A percentile compares a stretch with the other conserved stretches of the same genome.
Conservation (phyloP, 164 flowering plant species). For the Stephania japonica region DNA sequence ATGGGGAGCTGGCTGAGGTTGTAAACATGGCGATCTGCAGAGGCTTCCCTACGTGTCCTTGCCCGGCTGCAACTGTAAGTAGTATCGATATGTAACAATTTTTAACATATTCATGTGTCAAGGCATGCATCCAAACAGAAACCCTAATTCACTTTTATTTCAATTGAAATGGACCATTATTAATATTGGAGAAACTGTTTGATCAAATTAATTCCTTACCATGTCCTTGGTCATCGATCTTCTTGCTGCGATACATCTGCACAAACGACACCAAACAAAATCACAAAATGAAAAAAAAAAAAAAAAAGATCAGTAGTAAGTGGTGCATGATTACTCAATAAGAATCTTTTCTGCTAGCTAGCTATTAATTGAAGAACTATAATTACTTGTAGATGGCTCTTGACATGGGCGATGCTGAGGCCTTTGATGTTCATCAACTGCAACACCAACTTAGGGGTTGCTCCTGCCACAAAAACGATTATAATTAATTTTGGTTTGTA, state of each 20-base stretch:
- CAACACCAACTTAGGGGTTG: conserved; percentile 84
- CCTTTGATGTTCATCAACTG: conserved; percentile 76
- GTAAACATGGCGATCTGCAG: conserved; percentile 34
- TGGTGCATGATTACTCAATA: too few relatives aligned
- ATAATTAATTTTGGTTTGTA: not conserved
- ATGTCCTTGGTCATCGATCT: conserved; percentile 55
- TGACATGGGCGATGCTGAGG: conserved; percentile 78
- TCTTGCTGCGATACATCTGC: conserved; percentile 88
- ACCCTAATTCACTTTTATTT: conserved; percentile 17
- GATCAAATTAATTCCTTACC: conserved; percentile 31
- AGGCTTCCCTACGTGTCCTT: conserved; percentile 14
- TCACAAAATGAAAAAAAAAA: not conserved
- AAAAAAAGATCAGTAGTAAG: not conserved
- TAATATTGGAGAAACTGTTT: too few relatives aligned
- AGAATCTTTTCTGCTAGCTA: not conserved
- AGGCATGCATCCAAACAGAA: conserved; percentile 3
- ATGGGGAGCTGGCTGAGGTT: conserved; percentile 46
- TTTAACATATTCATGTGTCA: not conserved
- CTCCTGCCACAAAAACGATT: conserved; percentile 40
- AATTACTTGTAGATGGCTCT: conserved; percentile 78
- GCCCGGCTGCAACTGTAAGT: not conserved
- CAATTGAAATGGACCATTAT: not conserved
- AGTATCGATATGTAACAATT: not conserved
- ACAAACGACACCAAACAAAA: not conserved
- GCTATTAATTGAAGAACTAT: not conserved